Base-by-base conservation (phyloP, 352 stramenopile species). In the Phytophthora litchii region DNA sequence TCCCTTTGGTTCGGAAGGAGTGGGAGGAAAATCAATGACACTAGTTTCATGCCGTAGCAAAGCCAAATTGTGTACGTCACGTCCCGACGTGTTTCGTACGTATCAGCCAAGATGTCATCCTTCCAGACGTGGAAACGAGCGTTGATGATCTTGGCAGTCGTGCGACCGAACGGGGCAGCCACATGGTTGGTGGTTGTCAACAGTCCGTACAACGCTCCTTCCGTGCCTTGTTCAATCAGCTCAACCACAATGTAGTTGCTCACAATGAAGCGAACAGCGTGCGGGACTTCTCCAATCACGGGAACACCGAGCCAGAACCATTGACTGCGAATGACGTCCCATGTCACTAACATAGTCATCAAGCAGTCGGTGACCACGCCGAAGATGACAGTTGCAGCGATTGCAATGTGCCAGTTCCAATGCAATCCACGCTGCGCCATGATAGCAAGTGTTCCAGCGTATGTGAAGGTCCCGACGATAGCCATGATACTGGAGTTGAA, bases 281-380 rank as follows among this genome's bases (percentile, higher is more conserved):
- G 66, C 0, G 79, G 78, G 7, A 88, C 44, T 54, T 88, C 69
- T 19, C 71, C 74, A n/a, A 83, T 60, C 11, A 88, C 55, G 0
- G 76, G 76, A 12, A 86, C 74, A 20, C 74, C 76, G 13, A 83
- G 76, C 76, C 72, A 88, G 52, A 88, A 82, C 74, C 76, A 88
- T 41, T 84, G 78, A 48, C 70, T 86, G 37, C 78, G 76, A 27
- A 78, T 48, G 12, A 85, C 45, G 21, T 77, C 54, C 76, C 78
- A 88, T 2, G 74, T 72, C 4, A 76, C 76, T 1, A 86, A 35
- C 63, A 87, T 80, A 20, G 72, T 87, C 65, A 83, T 76, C 23
- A 82, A 52, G 14, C 51, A 69, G 27, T 89, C 79, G 3, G 80
- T 66, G 0, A 64, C 11, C 19, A 89, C 54, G 3, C 66, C 72